phyloP scores from a whole-genome alignment of 176 grass and related monocot genomes.

The Calamus simplicifolius region DNA sequence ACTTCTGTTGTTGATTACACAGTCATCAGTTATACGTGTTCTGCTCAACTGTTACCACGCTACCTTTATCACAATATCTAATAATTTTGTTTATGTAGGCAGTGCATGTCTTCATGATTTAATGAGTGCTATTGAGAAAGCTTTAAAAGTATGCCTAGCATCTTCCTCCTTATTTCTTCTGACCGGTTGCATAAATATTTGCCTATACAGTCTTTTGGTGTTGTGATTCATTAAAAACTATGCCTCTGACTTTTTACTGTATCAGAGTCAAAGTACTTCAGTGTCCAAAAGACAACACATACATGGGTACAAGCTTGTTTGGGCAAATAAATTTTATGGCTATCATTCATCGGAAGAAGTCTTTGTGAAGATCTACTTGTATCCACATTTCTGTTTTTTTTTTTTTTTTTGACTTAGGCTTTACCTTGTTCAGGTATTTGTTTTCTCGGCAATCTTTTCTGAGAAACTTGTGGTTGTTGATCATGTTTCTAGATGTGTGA shows the following conservation, averaged over 20 bases:
- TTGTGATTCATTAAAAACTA: constrained; percentile 8
- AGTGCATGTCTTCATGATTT: constrained; percentile 57
- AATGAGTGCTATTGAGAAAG: constrained; percentile 76
- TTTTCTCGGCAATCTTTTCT: too few species aligned
- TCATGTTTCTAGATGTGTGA: too few species aligned
- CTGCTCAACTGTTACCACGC: too few species aligned
- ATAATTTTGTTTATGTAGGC: constrained; percentile 29
- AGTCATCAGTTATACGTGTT: too few species aligned
- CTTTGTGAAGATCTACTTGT: constrained; percentile 93
- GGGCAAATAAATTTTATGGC: constrained; percentile 87
- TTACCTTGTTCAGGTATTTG: too few species aligned
- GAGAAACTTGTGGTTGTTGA: too few species aligned
- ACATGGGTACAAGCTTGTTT: constrained; percentile 88
- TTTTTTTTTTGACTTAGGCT: too few species aligned
- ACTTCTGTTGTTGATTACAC: too few species aligned
- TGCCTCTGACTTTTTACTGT: neutral
- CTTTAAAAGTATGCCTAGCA: constrained; percentile 58
- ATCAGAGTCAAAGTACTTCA: constrained; percentile 31
- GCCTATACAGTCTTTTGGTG: neutral
- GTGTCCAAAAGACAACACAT: constrained; percentile 67
- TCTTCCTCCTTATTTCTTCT: constrained; percentile 14
- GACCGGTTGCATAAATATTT: too few species aligned
- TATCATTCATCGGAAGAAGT: constrained; percentile 67
- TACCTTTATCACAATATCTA: too few species aligned
- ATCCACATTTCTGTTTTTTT: constrained; percentile 41